Conservation (phyloP, 352 stramenopile species). For the Globisporangium alternatum region DNA sequence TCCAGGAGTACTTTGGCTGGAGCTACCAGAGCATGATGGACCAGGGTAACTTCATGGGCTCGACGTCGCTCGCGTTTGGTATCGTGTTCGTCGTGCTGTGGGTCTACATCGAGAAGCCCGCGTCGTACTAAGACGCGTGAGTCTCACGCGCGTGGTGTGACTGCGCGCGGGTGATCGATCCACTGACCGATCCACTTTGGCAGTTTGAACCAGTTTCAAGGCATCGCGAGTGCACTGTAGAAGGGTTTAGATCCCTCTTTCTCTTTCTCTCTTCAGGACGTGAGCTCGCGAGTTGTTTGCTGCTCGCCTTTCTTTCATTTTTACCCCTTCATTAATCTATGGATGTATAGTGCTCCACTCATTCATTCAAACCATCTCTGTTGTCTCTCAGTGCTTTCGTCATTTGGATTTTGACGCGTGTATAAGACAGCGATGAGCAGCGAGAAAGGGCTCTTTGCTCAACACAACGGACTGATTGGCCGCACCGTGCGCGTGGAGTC, state of each 20-base stretch:
- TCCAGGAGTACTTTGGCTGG: conserved; percentile 89
- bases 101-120: conserved; percentile 77
- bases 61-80: conserved; percentile 64
- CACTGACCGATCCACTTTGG: not conserved
- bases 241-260: not conserved
- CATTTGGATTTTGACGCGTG: not conserved
- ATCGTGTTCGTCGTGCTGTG: conserved; percentile 79
- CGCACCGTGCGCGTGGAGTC: conserved; percentile 33
- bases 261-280: not conserved
- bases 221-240: not conserved
- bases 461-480: conserved; percentile 31
- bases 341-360: conserved; percentile 20
- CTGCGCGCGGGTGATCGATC: not conserved
- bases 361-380: not conserved
- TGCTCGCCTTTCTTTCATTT: conserved; percentile 10
- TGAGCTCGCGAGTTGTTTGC: not conserved
- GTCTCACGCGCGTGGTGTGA: too few species aligned
- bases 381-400: not conserved
- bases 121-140: too few species aligned
- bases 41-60: conserved; percentile 82
- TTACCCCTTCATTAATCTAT: conserved; percentile 19
- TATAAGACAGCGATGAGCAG: not conserved
- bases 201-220: conserved; percentile 4
- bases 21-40: conserved; percentile 83
- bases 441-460: conserved; percentile 31